These are phyloP conservation scores for Kickxella alabastrina DNA, from an alignment of 192 early-diverging fungal genomes.

Conservation along the genomic window DNA sequence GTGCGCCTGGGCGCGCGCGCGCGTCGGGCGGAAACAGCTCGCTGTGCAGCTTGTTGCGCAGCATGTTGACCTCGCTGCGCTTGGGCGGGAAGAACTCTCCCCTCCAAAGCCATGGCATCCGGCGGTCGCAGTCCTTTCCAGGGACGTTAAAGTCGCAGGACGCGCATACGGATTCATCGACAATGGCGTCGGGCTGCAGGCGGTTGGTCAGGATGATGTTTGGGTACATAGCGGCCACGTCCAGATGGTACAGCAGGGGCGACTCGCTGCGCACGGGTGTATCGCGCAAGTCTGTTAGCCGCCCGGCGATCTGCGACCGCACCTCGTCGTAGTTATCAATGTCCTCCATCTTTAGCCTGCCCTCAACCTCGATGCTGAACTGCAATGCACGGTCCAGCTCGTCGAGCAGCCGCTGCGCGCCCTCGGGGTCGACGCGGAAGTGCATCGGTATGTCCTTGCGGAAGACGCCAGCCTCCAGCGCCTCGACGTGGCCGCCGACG, in stretches of 20 bases:
- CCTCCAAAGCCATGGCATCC: conserved; percentile 97
- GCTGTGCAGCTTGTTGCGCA: conserved; percentile 75
- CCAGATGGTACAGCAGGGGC: conserved; percentile 95
- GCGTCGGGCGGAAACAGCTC: conserved; percentile 73
- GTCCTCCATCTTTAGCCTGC: conserved; percentile 68
- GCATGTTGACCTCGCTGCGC: conserved; percentile 86
- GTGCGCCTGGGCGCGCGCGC: conserved; percentile 42
- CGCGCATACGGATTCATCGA: conserved; percentile 83
- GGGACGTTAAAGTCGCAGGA: conserved; percentile 90
- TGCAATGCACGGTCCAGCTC: conserved; percentile 86
- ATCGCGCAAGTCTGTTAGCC: conserved; percentile 75
- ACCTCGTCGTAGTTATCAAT: conserved; percentile 91
- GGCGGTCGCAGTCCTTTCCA: conserved; percentile 83
- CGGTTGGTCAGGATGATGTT: conserved; percentile 99
- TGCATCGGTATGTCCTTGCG: conserved; percentile 85
- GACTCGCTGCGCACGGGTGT: conserved; percentile 69
- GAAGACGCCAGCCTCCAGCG: conserved; percentile 97
- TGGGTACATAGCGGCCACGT: conserved; percentile 99
- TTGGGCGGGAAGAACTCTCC: conserved; percentile 94
- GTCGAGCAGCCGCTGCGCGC: conserved; percentile 79
- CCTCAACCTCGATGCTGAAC: conserved; percentile 86
- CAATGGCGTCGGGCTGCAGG: conserved; percentile 94
- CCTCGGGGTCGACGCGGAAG: conserved; percentile 74
- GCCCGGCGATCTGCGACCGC: conserved; percentile 57
- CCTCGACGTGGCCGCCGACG: conserved; percentile 98